Base-by-base conservation (phyloP, 306 rosid species). In the Casuarina equisetifolia region DNA sequence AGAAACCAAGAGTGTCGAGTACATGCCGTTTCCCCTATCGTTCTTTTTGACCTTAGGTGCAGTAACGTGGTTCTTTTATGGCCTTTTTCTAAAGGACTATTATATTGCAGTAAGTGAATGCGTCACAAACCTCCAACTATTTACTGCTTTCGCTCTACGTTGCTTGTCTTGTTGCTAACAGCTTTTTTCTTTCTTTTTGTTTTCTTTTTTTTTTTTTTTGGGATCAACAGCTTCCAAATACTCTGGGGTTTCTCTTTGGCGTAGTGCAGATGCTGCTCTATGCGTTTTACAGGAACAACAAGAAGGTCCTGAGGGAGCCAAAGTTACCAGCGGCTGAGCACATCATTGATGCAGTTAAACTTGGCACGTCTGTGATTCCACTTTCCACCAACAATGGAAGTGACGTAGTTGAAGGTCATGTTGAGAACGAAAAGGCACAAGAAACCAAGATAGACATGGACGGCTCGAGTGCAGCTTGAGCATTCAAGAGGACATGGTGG, bases 31-130 rank as follows among this genome's bases (percentile, higher is more conserved):
- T 64, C 84, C 83, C 17, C n/a, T 96, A 55, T 92, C 99, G 49
- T 74, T 92, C 84, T 96, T 86, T 78, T 83, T 96, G 32, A 96
- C 99, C 55, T 62, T 91, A 40, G 88, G 88, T 72, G 99, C 98
- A 68, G 98, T 92, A 70, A 86, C 80, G 89, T 92, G 99, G 99
- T 96, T 96, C 91, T 96, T 90, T 83, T 96, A 92, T 74, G 99
- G 99, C 19, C 85, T 92, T 77, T 74, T 91, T 52, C 90, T 92
- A 86, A 82, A 76, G 78, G 99, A 95, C 85, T 86, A 87, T 69
- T 88, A 91, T 83, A 92, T 95, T 72, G 99, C 99, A 4, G 97
- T 94, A 84, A 82, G 90, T 83, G 35, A 2, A 3, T 48, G 11
- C 50, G 12, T 36, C 9, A 54, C 40, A 69, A 58, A 50, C 11